Conservation (phyloP, 495 filamentous ascomycete genomes). For the Astrothelium macrocarpum region DNA sequence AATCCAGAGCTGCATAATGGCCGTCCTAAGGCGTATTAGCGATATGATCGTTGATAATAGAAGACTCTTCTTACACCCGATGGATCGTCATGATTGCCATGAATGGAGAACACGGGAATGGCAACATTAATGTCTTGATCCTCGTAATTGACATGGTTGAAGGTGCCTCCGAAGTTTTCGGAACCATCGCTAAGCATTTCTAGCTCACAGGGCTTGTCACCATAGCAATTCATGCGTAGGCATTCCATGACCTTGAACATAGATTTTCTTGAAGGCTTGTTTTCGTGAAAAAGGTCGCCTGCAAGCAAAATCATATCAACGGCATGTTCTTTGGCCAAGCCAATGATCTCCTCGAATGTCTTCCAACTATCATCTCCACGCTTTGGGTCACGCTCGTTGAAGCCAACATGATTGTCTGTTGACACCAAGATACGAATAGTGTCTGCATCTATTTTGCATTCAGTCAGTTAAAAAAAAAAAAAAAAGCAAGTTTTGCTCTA, state of each 20-base stretch:
- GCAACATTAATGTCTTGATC: conserved; percentile 96
- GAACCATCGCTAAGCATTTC: conserved; percentile 89
- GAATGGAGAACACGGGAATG: conserved; percentile 96
- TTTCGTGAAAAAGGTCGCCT: conserved; percentile 96
- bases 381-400: conserved; percentile 83
- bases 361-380: conserved; percentile 96
- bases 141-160: conserved; percentile 93
- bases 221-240: conserved; percentile 83
- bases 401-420: conserved; percentile 96
- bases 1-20: conserved; percentile 76
- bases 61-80: conserved; percentile 46
- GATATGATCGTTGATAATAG: neutral
- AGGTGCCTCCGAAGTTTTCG: conserved; percentile 67
- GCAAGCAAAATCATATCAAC: conserved; percentile 94
- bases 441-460: conserved; percentile 52
- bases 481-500: too few relatives aligned
- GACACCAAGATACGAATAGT: conserved; percentile 91
- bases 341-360: conserved; percentile 93
- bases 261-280: conserved; percentile 89
- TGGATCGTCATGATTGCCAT: conserved; percentile 97
- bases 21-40: conserved; percentile 48
- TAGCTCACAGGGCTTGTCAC: conserved; percentile 89
- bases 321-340: conserved; percentile 72
- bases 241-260: conserved; percentile 97
- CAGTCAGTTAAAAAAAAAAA: conserved; percentile 1